Evolutionary conservation across 75 land plant species (phyloP), one percentile per base, ranked within the genome.

Genomic region (Chamaecyparis obtusa): DNA sequence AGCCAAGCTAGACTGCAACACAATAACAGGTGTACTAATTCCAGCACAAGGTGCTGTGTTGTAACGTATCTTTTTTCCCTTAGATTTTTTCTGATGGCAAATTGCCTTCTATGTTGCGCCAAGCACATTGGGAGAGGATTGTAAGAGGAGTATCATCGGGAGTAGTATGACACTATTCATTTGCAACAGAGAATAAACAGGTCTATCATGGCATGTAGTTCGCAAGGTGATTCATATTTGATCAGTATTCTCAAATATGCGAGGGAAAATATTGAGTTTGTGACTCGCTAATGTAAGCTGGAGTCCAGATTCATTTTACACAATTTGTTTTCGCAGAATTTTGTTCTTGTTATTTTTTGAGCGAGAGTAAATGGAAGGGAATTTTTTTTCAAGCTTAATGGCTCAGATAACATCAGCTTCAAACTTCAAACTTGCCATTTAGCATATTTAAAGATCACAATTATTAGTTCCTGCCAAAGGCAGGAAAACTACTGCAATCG

Each of bases 31-130:
- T 41, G 46, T 37, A 41, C 41, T 9, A 27, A 27, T 80, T 21
- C 27, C 83, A 80, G 48, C 83, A 80, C 32, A 80, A 71, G 10
- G 13, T 80, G 83, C n/a, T 44, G 24, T 80, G 48, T 80, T 80
- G 83, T 80, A 80, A 80, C 83, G 49, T 80, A 80, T 27, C 7
- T 41, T 43, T 80, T 43, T 39, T n/a, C 83, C 46, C 44, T 24
- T 11, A 41, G n/a, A 16, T 71, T 71, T 71, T 71, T 71, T 71
- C 9, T 71, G 33, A 80, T 7, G 49, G 49, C 83, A 80, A 41
- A 80, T 80, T 80, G 49, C 83, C 83, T 80, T 9, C 27, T 80
- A 24, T 43, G 44, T 27, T 3, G 3, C 30, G 10, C 24, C 30
- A 43, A 44, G 49, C 83, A 24, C 39, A 24, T 43, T 44, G 83